A percentile compares a stretch with the other conserved stretches of the same genome.
These are phyloP conservation scores for Heterobasidion annosum DNA, from an alignment of 1,284 basidiomycete genomes.

Conservation along the genomic window DNA sequence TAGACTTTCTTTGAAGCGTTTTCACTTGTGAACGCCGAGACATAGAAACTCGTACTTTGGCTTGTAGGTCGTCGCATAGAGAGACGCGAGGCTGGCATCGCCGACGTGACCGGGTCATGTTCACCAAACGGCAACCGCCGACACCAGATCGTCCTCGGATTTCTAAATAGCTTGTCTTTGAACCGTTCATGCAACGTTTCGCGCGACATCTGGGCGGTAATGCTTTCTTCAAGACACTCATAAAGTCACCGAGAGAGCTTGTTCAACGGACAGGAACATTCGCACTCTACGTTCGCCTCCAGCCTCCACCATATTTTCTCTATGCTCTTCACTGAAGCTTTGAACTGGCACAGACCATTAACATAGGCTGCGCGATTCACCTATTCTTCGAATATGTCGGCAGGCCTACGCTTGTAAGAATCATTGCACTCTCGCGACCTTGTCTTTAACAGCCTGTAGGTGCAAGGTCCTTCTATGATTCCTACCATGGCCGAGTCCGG, in stretches of 20 bases:
- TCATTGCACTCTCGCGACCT: not conserved
- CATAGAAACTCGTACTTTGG: no score
- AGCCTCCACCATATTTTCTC: not conserved
- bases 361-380: conserved; percentile 44
- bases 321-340: not conserved
- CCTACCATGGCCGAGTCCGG: conserved; percentile 63
- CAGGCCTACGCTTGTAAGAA: conserved; percentile 38
- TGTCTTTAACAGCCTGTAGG: conserved; percentile 15
- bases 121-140: no score
- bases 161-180: not conserved
- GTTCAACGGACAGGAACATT: not conserved
- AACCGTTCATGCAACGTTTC: not conserved
- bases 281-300: conserved; percentile 3
- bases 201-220: not conserved
- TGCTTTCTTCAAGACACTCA: not conserved
- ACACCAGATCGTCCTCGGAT: no score
- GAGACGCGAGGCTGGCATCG: no score
- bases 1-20: no score
- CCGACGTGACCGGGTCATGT: no score
- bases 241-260: not conserved
- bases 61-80: no score
- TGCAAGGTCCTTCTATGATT: conserved; percentile 78
- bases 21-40: no score
- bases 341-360: conserved; percentile 32
- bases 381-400: conserved; percentile 54